Evolutionary conservation across 2,329 filamentous ascomycete species (phyloP).

Genomic region (Penicillium sp.): DNA sequence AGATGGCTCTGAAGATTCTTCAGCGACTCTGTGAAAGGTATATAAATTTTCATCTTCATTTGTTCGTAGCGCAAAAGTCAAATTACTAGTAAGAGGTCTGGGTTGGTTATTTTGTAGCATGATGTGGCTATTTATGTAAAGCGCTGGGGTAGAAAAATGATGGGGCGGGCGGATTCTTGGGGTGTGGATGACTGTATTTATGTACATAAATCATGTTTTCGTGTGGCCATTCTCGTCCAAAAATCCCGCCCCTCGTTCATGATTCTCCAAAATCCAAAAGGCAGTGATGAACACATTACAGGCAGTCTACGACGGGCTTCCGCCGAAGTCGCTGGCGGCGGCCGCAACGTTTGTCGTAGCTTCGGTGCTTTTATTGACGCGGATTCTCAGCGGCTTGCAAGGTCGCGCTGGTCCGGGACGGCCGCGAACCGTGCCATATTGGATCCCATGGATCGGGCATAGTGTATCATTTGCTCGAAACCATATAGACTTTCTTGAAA

Average conservation of each 20-base stretch:
- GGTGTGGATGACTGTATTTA: not conserved
- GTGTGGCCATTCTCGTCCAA: conserved; percentile 36
- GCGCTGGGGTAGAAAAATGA: not conserved
- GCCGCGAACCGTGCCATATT: conserved; percentile 61
- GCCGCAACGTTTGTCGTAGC: conserved; percentile 33
- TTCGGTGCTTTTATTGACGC: conserved; percentile 32
- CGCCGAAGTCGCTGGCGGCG: conserved; percentile 33
- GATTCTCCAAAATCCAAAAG: not conserved
- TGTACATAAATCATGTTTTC: not conserved
- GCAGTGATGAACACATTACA: conserved; percentile 22
- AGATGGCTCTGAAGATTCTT: too few relatives aligned
- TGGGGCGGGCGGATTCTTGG: not conserved
- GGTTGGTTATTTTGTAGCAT: not conserved
- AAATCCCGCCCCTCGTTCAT: not conserved
- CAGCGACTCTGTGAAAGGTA: too few relatives aligned
- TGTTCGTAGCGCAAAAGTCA: not conserved
- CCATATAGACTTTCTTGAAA: conserved; percentile 50
- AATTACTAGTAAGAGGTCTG: not conserved
- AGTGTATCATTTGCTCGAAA: conserved; percentile 53
- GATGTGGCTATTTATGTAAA: not conserved
- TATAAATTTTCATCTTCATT: too few relatives aligned
- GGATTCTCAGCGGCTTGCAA: conserved; percentile 43
- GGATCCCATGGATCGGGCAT: conserved; percentile 64
- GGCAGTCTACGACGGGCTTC: conserved; percentile 25
- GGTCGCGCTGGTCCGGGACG: conserved; percentile 37